Conservation (phyloP, 2,329 filamentous ascomycete genomes). For the Myriosclerotinia curreyana region DNA sequence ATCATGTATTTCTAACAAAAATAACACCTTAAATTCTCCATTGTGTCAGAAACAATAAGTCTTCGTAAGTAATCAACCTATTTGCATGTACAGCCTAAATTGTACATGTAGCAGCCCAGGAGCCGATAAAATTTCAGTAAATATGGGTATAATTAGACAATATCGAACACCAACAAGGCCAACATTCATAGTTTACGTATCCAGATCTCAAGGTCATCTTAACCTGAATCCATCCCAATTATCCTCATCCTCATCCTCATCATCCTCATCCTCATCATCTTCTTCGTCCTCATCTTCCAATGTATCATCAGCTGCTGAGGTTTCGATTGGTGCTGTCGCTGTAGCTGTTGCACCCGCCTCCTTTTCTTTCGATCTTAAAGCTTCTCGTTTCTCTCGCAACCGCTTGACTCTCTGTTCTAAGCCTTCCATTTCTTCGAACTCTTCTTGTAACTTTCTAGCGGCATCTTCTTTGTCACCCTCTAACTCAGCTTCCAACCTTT, state of each 20-base stretch:
- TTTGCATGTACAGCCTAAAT: neutral
- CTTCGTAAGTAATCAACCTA: neutral
- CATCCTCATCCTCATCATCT: conserved; percentile 17
- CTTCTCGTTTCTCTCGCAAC: conserved; percentile 69
- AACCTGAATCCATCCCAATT: conserved; percentile 27
- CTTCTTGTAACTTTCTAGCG: conserved; percentile 66
- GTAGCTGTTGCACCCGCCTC: neutral
- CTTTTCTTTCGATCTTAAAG: conserved; percentile 48
- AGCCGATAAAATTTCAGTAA: neutral
- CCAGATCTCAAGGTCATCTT: conserved; percentile 10
- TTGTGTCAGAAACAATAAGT: neutral
- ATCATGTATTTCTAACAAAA: neutral
- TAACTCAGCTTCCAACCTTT: conserved; percentile 52
- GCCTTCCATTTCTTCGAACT: conserved; percentile 80
- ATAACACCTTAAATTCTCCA: neutral
- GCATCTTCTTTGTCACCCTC: conserved; percentile 75
- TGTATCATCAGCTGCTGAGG: neutral
- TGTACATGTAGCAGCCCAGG: neutral
- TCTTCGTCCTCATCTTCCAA: conserved; percentile 24
- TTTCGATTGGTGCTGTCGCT: neutral
- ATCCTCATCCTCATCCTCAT: conserved; percentile 24
- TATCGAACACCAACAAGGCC: neutral
- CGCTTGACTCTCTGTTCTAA: conserved; percentile 68
- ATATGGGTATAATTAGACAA: conserved; percentile 10
- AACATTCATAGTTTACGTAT: neutral